A percentile compares a stretch with the other conserved stretches of the same genome.
These are phyloP conservation scores for Powellomyces hirtus DNA, from an alignment of 192 early-diverging fungal species.

Conservation along the genomic window DNA sequence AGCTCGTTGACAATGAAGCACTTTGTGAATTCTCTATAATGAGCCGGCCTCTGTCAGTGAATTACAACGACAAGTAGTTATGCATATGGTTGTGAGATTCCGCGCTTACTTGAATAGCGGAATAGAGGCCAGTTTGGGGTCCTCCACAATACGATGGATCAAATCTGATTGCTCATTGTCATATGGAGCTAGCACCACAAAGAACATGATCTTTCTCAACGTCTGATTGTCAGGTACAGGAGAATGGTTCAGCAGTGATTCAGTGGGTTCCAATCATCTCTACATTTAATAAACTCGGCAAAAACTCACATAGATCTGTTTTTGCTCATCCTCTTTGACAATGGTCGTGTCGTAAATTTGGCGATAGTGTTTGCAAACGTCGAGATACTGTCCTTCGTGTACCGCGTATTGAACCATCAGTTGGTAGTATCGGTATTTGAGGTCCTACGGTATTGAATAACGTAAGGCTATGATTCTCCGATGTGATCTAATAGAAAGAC, in stretches of 20 bases:
- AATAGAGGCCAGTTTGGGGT: constrained; percentile 75
- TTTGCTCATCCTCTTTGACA: constrained; percentile 64
- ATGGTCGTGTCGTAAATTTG: constrained; percentile 87
- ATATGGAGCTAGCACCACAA: constrained; percentile 85
- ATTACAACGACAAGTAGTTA: too few relatives aligned
- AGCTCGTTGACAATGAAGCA: constrained; percentile 90
- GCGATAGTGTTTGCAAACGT: constrained; percentile 89
- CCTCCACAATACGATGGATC: constrained; percentile 80
- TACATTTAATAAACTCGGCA: too few relatives aligned
- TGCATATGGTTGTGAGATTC: too few relatives aligned
- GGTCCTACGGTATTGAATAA: constrained; percentile 51
- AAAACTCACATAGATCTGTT: background rate
- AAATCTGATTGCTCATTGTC: constrained; percentile 96
- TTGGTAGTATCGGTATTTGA: constrained; percentile 95
- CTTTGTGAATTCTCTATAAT: constrained; percentile 78
- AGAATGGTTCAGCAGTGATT: background rate
- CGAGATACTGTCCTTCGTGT: constrained; percentile 87
- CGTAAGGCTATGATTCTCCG: background rate
- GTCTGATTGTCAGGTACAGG: constrained; percentile 37
- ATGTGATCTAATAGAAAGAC: background rate
- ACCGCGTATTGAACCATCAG: constrained; percentile 94
- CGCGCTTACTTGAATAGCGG: constrained; percentile 72
- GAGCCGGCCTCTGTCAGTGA: background rate
- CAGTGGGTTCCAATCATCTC: constrained; percentile 52
- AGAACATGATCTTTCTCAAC: constrained; percentile 80